These are phyloP conservation scores for Angomonas ambiguus DNA, from an alignment of 208 protist species.

Conservation along the genomic window DNA sequence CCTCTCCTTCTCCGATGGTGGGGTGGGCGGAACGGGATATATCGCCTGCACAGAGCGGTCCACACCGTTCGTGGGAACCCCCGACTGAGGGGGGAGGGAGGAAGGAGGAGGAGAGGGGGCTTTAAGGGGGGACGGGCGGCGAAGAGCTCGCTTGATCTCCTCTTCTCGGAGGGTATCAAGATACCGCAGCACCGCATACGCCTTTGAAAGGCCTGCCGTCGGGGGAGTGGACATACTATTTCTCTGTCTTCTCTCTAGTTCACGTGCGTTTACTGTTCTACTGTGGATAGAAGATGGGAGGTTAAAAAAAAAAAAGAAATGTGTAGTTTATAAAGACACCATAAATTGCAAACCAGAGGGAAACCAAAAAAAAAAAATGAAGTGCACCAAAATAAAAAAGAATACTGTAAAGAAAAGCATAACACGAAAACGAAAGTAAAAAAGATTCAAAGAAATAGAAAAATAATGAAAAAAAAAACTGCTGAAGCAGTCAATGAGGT, in stretches of 20 bases:
- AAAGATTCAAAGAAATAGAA: constrained; percentile 16
- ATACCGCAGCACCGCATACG: constrained; percentile 62
- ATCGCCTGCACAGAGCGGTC: not conserved
- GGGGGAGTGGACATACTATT: constrained; percentile 3
- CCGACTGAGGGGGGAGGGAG: not conserved
- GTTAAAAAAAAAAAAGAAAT: not conserved
- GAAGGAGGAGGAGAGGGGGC: not conserved
- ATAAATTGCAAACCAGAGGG: constrained; percentile 11
- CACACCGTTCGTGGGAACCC: too few relatives aligned
- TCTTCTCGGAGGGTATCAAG: constrained; percentile 51
- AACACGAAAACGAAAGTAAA: not conserved
- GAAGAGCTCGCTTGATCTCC: constrained; percentile 19
- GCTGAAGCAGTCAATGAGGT: not conserved
- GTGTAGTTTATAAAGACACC: not conserved
- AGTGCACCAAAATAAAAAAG: constrained; percentile 9
- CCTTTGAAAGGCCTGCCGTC: constrained; percentile 41
- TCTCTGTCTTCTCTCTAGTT: not conserved
- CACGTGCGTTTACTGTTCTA: too few relatives aligned
- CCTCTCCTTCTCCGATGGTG: too few relatives aligned
- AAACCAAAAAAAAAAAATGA: constrained; percentile 6
- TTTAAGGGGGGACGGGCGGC: not conserved
- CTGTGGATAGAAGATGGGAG: constrained; percentile 5
- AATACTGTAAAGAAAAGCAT: constrained; percentile 1
- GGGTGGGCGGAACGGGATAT: too few relatives aligned
- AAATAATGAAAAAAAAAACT: not conserved